Base-by-base conservation (phyloP, 495 filamentous ascomycete genomes). In the Elaphomyces granulatus region DNA sequence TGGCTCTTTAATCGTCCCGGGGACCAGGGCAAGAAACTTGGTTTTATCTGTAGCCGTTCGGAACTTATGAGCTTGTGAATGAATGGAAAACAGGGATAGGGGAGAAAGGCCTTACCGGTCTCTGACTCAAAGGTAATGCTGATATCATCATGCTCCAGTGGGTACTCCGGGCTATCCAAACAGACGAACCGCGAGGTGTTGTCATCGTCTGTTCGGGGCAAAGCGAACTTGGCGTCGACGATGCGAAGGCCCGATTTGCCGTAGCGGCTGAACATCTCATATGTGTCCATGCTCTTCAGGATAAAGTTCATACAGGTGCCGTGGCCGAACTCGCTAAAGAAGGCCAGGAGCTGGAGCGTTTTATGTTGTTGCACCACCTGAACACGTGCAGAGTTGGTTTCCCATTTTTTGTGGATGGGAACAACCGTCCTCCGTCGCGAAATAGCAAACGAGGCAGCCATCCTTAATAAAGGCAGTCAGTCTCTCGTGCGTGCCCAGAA, bases 341-440 rank as follows among this genome's bases (percentile, higher is more conserved):
- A 94, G 19, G 77, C 84, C 6, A 88, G 56, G 14, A 94, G 58
- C 49, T 92, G 83, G 2, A 76, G 56, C 20, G 75, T 68, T 52
- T 74, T 81, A 32, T 81, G 78, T 34, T 78, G 78, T 40, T 73
- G 67, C 16, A 94, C 72, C 28, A 94, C 63, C 55, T 93, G 87
- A 16, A 94, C 61, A 12, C 87, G 74, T 9, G 81, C 79, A 21
- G 64, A 60, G 8, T 63, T 72, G 1, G 85, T 80, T 49, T 88
- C 83, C 83, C 83, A 88, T 54, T 83, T 86, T 61, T 93, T 92
- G 58, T 87, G 77, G 36, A 88, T 83, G 0, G 83, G 83, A n/a
- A 88, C 81, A 16, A 90, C 79, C 72, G 81, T 84, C 42, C 82
- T 73, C 32, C 83, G 73, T n/a, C 84, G 81, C 2, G 84, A 77